phyloP scores from a whole-genome alignment of 2,329 filamentous ascomycete genomes.

The Aspergillus ibericus region DNA sequence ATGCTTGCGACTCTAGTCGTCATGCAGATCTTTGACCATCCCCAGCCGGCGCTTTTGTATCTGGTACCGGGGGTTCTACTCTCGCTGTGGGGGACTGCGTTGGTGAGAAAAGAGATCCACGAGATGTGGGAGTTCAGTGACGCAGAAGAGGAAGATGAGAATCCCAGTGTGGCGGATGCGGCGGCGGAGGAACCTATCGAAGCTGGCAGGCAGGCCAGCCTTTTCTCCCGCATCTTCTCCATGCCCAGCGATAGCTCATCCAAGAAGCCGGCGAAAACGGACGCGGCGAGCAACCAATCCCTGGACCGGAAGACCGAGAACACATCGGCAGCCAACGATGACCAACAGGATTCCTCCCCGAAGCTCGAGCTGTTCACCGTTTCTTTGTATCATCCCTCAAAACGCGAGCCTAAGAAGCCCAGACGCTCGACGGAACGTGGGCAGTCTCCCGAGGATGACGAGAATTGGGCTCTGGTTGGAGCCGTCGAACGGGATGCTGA shows the following conservation, averaged over 20 bases:
- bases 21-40: conserved; percentile 75
- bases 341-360: conserved; percentile 10
- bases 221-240: conserved; percentile 32
- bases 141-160: conserved; percentile 43
- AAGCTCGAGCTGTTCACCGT: conserved; percentile 32
- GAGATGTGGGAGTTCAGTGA: conserved; percentile 84
- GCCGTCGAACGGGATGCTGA: conserved; percentile 26
- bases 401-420: conserved; percentile 10
- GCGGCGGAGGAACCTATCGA: conserved; percentile 41
- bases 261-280: neutral
- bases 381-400: conserved; percentile 33
- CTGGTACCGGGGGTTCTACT: conserved; percentile 82
- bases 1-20: conserved; percentile 75
- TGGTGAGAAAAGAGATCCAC: conserved; percentile 67
- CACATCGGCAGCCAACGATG: neutral
- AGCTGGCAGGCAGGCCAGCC: conserved; percentile 7
- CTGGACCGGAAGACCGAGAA: conserved; percentile 22
- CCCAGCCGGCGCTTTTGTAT: conserved; percentile 88
- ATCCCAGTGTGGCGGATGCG: conserved; percentile 9
- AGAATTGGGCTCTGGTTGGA: conserved; percentile 22
- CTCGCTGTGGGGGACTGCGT: conserved; percentile 72
- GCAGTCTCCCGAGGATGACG: conserved; percentile 14
- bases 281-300: conserved; percentile 8
- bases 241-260: conserved; percentile 14
- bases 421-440: neutral